Evolutionary conservation across 306 rosid genomes (phyloP), one percentile per base, ranked within the genome.

Genomic region (Hippophae gyantsensis): DNA sequence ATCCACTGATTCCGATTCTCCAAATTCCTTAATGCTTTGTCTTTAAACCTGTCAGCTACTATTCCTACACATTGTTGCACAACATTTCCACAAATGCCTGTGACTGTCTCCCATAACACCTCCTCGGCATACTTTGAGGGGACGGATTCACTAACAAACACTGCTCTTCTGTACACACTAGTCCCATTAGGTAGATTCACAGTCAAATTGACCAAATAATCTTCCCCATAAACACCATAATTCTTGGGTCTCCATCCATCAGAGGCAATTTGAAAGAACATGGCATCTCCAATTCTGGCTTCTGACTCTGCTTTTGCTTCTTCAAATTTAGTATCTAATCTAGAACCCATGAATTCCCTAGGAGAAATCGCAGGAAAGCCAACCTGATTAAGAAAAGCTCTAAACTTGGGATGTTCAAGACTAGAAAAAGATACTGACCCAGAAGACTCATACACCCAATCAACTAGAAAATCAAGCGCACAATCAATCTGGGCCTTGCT

Each of bases 101-200:
- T 76, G n/a, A 90, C 58, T 40, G 96, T 87, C 80, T 90, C 98
- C 96, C 85, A 81, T 65, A 87, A 59, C 48, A 90, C 79, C 58
- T 90, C 96, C 76, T 90, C 90, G 2, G 98, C 96, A 68, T 84
- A 90, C 23, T 75, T 70, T 0, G 96, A 81, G 52, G 95, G 95
- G 45, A 76, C 92, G 44, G 86, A 77, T 40, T 85, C 87, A 7
- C 77, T 59, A 6, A 87, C 79, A 64, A 87, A 90, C 69, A 87
- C 76, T 0, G 94, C 96, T 27, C 63, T 78, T 46, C 96, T 70
- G 79, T 82, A 90, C 79, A 87, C 49, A 63, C 95, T 90, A 60
- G 95, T 90, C 71, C 98, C 98, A 72, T 90, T 85, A 0, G 96
- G 98, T 11, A 90, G 86, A 74, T 90, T 90, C 49, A 87, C 96